These are phyloP conservation scores for Thermothelomyces thermophilus DNA, from an alignment of 2,329 filamentous ascomycete species.

Conservation along the genomic window DNA sequence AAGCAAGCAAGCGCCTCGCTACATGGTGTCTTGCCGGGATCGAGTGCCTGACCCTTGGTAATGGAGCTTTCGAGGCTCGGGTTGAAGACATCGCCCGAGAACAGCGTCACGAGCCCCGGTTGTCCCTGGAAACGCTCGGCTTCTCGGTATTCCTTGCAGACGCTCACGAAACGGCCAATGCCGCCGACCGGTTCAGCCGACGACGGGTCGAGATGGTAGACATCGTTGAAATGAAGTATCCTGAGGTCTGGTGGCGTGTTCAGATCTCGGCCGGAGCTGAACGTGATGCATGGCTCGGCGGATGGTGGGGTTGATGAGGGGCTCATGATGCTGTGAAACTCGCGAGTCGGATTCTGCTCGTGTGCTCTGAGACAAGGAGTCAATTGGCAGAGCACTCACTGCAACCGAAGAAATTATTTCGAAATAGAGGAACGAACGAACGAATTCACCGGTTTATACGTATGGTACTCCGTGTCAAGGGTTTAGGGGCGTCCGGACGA, in stretches of 20 bases:
- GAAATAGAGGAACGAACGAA: no score
- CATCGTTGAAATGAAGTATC: slow-evolving; percentile 88
- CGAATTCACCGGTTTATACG: no score
- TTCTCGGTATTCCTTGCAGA: slow-evolving; percentile 67
- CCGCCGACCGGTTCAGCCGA: slow-evolving; percentile 81
- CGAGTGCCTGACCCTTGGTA: slow-evolving; percentile 61
- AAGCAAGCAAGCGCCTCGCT: background rate
- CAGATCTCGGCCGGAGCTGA: slow-evolving; percentile 25
- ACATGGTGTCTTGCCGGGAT: background rate
- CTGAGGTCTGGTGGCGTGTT: slow-evolving; percentile 58
- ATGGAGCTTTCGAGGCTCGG: slow-evolving; percentile 82
- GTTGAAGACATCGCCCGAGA: slow-evolving; percentile 90
- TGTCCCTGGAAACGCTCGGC: slow-evolving; percentile 55
- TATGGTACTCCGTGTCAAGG: no score
- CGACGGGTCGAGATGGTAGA: slow-evolving; percentile 74
- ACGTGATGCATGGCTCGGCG: slow-evolving; percentile 30
- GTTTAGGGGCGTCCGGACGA: no score
- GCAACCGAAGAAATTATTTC: no score
- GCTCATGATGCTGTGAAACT: slow-evolving; percentile 15
- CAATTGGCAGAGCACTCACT: no score
- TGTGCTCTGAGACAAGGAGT: background rate
- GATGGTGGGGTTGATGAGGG: slow-evolving; percentile 10
- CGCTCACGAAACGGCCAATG: slow-evolving; percentile 69
- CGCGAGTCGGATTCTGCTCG: no score
- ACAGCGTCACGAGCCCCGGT: slow-evolving; percentile 66